Percentiles rank a stretch among this genome's conserved stretches.
These are phyloP conservation scores for Linum tenue DNA, from an alignment of 345 rosid species.

Conservation along the genomic window DNA sequence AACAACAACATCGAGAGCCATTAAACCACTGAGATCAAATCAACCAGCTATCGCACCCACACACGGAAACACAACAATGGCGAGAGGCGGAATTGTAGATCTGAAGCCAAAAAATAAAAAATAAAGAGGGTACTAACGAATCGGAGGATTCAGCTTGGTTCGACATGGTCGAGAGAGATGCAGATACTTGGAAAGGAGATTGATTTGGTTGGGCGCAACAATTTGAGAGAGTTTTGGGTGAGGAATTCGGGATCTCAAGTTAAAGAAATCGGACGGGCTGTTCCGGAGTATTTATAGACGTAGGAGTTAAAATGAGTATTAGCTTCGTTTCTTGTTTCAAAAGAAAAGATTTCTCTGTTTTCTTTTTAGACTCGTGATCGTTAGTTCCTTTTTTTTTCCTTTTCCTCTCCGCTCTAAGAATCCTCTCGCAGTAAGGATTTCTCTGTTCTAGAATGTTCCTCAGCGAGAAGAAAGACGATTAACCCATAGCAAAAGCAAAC, in stretches of 20 bases:
- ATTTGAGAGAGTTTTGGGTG: background rate
- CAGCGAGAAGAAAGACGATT: background rate
- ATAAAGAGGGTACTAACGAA: conserved; percentile 3
- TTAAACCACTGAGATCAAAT: background rate
- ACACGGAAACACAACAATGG: background rate
- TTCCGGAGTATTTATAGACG: background rate
- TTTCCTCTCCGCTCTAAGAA: too few species aligned
- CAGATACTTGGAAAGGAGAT: background rate
- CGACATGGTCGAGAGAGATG: conserved; percentile 12
- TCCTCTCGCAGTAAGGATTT: background rate
- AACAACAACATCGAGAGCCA: background rate
- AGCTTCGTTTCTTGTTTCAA: background rate
- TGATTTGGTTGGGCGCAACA: background rate
- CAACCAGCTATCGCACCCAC: background rate
- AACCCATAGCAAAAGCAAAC: too few species aligned
- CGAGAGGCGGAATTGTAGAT: background rate
- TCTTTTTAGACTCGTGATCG: too few species aligned
- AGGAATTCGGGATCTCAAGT: background rate
- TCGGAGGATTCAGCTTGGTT: conserved; percentile 19
- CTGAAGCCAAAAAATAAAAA: too few species aligned
- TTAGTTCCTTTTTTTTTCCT: too few species aligned
- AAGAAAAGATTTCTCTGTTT: background rate
- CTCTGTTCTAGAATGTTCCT: background rate
- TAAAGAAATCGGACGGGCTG: background rate
- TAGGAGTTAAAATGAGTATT: background rate